A percentile compares a stretch with the other conserved stretches of the same genome.
These are phyloP conservation scores for Glycine latifolia DNA, from an alignment of 306 rosid genomes.

Conservation along the genomic window DNA sequence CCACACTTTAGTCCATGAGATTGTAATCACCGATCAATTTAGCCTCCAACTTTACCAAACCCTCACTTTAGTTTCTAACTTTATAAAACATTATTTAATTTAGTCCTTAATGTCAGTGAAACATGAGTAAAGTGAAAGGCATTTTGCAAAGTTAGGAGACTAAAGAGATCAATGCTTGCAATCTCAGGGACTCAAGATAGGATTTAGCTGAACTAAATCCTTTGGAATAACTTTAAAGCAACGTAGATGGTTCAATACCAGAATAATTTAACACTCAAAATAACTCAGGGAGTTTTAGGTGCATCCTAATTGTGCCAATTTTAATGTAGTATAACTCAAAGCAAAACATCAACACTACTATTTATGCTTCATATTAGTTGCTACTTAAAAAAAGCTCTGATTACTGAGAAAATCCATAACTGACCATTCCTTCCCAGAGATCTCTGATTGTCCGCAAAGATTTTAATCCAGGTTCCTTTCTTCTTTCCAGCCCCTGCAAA, in stretches of 20 bases:
- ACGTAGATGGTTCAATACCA: slow-evolving; percentile 35
- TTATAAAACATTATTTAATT: background rate
- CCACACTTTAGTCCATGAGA: background rate
- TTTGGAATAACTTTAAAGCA: slow-evolving; percentile 3
- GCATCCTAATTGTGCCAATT: slow-evolving; percentile 23
- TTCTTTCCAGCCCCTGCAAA: slow-evolving; percentile 73
- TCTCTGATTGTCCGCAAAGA: slow-evolving; percentile 70
- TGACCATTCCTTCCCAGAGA: slow-evolving; percentile 87
- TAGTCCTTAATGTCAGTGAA: background rate
- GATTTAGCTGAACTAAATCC: background rate
- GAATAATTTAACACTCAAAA: slow-evolving; percentile 20
- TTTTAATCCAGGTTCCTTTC: slow-evolving; percentile 81
- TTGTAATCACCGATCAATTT: background rate
- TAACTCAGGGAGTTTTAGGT: slow-evolving; percentile 10
- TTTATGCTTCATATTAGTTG: background rate
- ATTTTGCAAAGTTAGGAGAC: background rate
- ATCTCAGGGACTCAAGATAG: background rate
- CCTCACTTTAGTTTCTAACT: background rate
- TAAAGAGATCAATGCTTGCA: background rate
- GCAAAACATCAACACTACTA: slow-evolving; percentile 16
- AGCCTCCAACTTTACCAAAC: background rate
- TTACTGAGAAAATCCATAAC: slow-evolving; percentile 44
- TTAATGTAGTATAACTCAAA: slow-evolving; percentile 13
- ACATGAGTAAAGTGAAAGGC: background rate
- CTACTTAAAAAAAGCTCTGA: background rate